Evolutionary conservation across 495 filamentous ascomycete genomes (phyloP), one percentile per base, ranked within the genome.

Genomic region (Recurvomyces mirabilis): DNA sequence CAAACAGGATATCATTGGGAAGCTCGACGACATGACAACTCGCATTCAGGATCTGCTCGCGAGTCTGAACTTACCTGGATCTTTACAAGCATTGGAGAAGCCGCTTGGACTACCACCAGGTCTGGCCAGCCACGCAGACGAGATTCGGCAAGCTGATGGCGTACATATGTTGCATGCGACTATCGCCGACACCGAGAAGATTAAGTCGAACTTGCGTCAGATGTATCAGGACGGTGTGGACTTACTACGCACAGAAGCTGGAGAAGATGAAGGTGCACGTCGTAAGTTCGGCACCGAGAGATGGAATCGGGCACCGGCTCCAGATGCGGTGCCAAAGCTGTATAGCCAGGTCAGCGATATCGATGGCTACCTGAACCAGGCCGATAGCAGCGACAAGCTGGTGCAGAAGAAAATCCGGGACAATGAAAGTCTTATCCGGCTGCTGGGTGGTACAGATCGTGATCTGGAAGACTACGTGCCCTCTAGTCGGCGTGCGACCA

Each of bases 61-160:
- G 25, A 84, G 81, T 9, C 66, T 96, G 12, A 94, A 94, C 51
- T 73, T 98, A 0, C 91, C 91, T 0, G 91, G 91, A 1, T 94
- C 88, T 1, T 64, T 98, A 2, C 93, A 96, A 58, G 91, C 93
- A 0, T 69, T 98, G 0, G 91, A 98, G 53, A 98, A 94, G 55
- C 89, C 91, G 0, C 72, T 98, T 0, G 91, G 91, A 0, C 64
- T 98, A n/a, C 91, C 91, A 1, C 82, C 83, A 5, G 80, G 74
- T 0, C 63, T 98, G 3, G 72, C 84, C 7, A 80, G 87, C 10
- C 91, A 95, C 55, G 91, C 91, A 7, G 93, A 98, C 53, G 91
- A 96, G 55, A 80, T 98, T 38, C 74, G 84, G n/a, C 89, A 96
- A 58, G 84, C 87, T 52, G 85, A 93, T 56, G 89, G 89, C 0